Percentiles rank a stretch among this genome's conserved stretches.
phyloP scores from a whole-genome alignment of 306 rosid species.

The Adenanthera pavonina region DNA sequence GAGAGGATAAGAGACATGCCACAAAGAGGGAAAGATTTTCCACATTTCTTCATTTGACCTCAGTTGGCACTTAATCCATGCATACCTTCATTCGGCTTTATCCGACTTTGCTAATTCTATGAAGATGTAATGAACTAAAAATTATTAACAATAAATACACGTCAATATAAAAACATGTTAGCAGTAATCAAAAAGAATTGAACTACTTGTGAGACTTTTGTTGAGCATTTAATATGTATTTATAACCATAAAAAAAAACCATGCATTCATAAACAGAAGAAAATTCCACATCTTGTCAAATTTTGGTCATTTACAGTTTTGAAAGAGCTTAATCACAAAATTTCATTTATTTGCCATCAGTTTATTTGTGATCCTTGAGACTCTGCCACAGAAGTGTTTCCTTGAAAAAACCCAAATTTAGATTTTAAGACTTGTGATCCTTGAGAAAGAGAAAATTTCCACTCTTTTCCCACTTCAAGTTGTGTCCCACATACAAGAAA shows the following conservation, averaged over 20 bases:
- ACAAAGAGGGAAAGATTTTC: conserved; percentile 88
- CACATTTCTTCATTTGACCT: conserved; percentile 98
- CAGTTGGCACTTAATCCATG: conserved; percentile 98
- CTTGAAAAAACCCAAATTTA: background rate
- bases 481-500: conserved; percentile 12
- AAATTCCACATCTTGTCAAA: too few relatives aligned
- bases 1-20: conserved; percentile 98
- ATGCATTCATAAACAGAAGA: too few relatives aligned
- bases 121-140: conserved; percentile 36
- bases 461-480: background rate
- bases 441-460: too few relatives aligned
- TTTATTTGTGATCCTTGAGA: too few relatives aligned
- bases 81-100: conserved; percentile 96
- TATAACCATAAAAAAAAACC: too few relatives aligned
- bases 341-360: too few relatives aligned
- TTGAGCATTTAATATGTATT: too few relatives aligned
- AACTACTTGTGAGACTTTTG: too few relatives aligned
- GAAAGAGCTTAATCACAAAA: too few relatives aligned
- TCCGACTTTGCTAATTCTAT: conserved; percentile 95
- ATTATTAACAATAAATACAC: background rate
- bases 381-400: background rate
- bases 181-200: conserved; percentile 37
- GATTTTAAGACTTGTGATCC: too few relatives aligned
- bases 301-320: too few relatives aligned
- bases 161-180: background rate